phyloP scores from a whole-genome alignment of 2,329 filamentous ascomycete species.

The Orbilia brochopaga region DNA sequence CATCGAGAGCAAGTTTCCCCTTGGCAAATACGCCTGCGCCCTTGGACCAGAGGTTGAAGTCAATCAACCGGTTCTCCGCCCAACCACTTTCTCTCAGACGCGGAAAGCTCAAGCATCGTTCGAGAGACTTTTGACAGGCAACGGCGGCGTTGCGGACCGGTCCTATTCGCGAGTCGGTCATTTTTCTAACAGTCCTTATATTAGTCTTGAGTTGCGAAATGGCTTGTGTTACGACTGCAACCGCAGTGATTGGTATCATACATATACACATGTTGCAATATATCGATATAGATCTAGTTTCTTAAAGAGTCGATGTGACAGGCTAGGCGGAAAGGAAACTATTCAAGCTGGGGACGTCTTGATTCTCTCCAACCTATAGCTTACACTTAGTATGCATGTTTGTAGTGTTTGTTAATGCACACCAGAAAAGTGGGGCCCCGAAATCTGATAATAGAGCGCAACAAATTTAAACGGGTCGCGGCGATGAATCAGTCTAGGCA shows the following conservation, averaged over 20 bases:
- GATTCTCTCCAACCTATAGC: too few relatives aligned
- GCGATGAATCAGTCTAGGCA: too few relatives aligned
- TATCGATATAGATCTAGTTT: neutral
- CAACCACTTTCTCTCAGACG: conserved; percentile 29
- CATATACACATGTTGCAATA: neutral
- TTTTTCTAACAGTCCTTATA: too few relatives aligned
- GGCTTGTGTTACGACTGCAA: neutral
- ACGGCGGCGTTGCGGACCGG: conserved; percentile 24
- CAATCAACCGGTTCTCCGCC: conserved; percentile 38
- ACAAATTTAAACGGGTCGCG: too few relatives aligned
- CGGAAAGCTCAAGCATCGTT: conserved; percentile 11
- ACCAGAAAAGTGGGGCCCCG: neutral
- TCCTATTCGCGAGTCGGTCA: conserved; percentile 10
- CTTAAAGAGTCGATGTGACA: too few relatives aligned
- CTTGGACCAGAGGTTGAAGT: conserved; percentile 39
- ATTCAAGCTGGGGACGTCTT: too few relatives aligned
- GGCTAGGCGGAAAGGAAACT: too few relatives aligned
- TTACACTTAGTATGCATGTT: too few relatives aligned
- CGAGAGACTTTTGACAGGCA: conserved; percentile 20
- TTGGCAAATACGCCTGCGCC: conserved; percentile 34
- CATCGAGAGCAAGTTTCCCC: conserved; percentile 37
- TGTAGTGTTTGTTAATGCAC: neutral
- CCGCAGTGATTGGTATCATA: neutral
- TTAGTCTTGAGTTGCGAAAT: neutral
- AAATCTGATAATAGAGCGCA: neutral